A percentile compares a stretch with the other conserved stretches of the same genome.
Conservation (phyloP, 805 yeast genomes). For the Nakazawaea ambrosiae region DNA sequence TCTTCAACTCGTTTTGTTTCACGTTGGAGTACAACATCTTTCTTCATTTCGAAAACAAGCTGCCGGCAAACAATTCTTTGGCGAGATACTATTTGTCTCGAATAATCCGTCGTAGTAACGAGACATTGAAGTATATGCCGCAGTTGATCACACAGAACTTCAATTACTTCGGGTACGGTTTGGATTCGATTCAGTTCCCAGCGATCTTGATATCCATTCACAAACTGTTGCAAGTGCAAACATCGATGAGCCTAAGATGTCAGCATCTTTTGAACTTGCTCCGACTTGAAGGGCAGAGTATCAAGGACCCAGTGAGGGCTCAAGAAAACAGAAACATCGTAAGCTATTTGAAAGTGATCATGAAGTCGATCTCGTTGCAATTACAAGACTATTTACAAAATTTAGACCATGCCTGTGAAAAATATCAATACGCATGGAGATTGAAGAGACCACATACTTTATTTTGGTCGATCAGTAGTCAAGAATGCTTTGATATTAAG, state of each 20-base stretch:
- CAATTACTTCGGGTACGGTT: slow-evolving; percentile 5
- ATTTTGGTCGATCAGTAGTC: slow-evolving; percentile 8
- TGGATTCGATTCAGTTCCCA: slow-evolving; percentile 8
- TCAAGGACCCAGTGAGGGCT: neutral
- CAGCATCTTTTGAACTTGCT: slow-evolving; percentile 6
- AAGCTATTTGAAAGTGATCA: slow-evolving; percentile 4
- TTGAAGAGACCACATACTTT: slow-evolving; percentile 9
- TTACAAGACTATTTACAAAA: slow-evolving; percentile 6
- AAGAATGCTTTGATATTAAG: slow-evolving; percentile 7
- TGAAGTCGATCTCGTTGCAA: slow-evolving; percentile 4
- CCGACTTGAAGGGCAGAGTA: neutral
- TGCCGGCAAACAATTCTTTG: neutral
- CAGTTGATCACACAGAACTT: slow-evolving; percentile 1
- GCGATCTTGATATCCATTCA: slow-evolving; percentile 7
- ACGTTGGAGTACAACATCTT: slow-evolving; percentile 8
- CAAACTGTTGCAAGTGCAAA: slow-evolving; percentile 7
- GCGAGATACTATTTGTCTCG: slow-evolving; percentile 6
- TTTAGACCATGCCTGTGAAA: slow-evolving; percentile 7
- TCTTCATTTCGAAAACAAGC: slow-evolving; percentile 6
- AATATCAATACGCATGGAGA: slow-evolving; percentile 11
- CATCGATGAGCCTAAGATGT: slow-evolving; percentile 7
- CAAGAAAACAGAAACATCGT: neutral
- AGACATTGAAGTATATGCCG: slow-evolving; percentile 4
- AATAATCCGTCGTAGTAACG: slow-evolving; percentile 4
- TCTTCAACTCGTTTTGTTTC: slow-evolving; percentile 7